Conservation (phyloP, 2,329 filamentous ascomycete species). For the Ceratocystis variospora region DNA sequence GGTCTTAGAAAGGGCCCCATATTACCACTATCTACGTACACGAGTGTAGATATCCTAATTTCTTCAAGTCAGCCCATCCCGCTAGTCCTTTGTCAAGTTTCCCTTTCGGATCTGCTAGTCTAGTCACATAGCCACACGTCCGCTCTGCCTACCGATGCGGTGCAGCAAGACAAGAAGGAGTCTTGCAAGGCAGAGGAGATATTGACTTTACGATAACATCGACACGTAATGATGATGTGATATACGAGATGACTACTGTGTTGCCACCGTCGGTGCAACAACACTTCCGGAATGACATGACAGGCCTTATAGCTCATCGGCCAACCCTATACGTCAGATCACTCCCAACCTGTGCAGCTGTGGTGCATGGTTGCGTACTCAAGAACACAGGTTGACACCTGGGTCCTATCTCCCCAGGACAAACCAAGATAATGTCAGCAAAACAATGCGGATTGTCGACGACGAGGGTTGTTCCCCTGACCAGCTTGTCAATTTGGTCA, state of each 20-base stretch:
- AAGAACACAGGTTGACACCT: neutral
- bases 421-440: neutral
- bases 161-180: neutral
- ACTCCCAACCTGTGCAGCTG: neutral
- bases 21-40: no score
- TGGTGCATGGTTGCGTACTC: neutral
- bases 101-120: neutral
- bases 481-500: neutral
- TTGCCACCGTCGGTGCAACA: neutral
- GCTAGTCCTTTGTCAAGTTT: neutral
- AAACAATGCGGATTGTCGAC: neutral
- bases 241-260: neutral
- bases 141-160: neutral
- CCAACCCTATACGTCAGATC: neutral
- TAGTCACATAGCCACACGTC: neutral
- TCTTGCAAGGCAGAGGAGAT: neutral
- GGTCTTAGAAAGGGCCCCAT: neutral
- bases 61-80: neutral
- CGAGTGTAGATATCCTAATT: neutral
- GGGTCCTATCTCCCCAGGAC: neutral
- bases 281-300: neutral
- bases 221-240: neutral
- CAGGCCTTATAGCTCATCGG: neutral
- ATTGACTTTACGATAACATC: neutral
- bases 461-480: neutral